phyloP scores from a whole-genome alignment of 2,329 filamentous ascomycete genomes.

The Cercospora brassicicola region DNA sequence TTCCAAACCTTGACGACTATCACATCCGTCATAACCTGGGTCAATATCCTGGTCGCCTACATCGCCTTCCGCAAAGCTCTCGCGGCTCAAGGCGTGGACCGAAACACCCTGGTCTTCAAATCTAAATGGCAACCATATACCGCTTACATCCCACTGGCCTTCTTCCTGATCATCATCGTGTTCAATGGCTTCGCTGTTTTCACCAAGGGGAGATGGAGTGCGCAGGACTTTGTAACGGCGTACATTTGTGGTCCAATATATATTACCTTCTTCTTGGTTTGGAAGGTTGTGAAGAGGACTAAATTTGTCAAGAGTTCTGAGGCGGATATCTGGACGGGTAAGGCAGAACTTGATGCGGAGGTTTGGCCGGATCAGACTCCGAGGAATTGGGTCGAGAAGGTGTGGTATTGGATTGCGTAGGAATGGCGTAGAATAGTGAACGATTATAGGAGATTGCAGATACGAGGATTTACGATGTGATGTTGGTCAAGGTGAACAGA shows the following conservation, averaged over 20 bases:
- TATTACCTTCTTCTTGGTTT: slow-evolving; percentile 56
- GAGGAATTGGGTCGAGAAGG: slow-evolving; percentile 48
- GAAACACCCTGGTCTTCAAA: slow-evolving; percentile 50
- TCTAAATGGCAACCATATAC: slow-evolving; percentile 52
- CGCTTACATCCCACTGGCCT: slow-evolving; percentile 60
- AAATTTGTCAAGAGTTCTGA: slow-evolving; percentile 47
- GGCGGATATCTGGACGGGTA: slow-evolving; percentile 50
- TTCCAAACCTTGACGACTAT: slow-evolving; percentile 42
- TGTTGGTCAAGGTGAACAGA: neutral
- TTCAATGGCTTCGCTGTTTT: slow-evolving; percentile 67
- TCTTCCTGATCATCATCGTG: slow-evolving; percentile 63
- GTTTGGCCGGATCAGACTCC: slow-evolving; percentile 47
- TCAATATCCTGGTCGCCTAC: slow-evolving; percentile 27
- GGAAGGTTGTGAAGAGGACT: slow-evolving; percentile 67
- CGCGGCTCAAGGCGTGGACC: slow-evolving; percentile 33
- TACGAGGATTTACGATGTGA: neutral
- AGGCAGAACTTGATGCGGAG: slow-evolving; percentile 50
- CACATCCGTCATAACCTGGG: slow-evolving; percentile 38
- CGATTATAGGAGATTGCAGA: neutral
- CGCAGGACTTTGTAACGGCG: slow-evolving; percentile 53
- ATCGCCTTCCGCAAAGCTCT: slow-evolving; percentile 36
- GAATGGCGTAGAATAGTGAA: neutral
- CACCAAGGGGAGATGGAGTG: slow-evolving; percentile 42
- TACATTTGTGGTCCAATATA: slow-evolving; percentile 37
- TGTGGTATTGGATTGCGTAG: slow-evolving; percentile 52